Conservation (phyloP, 2,329 filamentous ascomycete genomes). For the Ploettnerulaceae sp. region DNA sequence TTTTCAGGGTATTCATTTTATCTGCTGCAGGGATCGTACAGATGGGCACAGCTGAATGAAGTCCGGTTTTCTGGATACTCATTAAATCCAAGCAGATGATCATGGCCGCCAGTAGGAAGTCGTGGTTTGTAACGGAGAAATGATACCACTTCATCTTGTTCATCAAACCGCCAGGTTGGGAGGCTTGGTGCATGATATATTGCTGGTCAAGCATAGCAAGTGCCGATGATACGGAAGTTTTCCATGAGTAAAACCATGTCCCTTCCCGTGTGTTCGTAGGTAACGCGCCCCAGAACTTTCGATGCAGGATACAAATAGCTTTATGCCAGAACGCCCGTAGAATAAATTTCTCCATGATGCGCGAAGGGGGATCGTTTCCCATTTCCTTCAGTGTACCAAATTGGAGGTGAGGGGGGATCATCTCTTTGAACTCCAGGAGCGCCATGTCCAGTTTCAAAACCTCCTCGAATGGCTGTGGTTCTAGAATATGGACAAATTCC, state of each 20-base stretch:
- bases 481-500: slow-evolving; percentile 46
- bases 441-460: slow-evolving; percentile 45
- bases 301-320: slow-evolving; percentile 49
- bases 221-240: slow-evolving; percentile 46
- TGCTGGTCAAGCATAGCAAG: slow-evolving; percentile 46
- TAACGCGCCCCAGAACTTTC: slow-evolving; percentile 47
- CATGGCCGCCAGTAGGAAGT: slow-evolving; percentile 58
- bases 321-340: slow-evolving; percentile 51
- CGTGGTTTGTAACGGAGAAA: slow-evolving; percentile 52
- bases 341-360: slow-evolving; percentile 49
- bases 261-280: slow-evolving; percentile 29
- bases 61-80: no score
- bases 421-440: slow-evolving; percentile 42
- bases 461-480: slow-evolving; percentile 45
- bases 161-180: slow-evolving; percentile 49
- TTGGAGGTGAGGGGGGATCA: slow-evolving; percentile 45
- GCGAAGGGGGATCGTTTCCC: slow-evolving; percentile 42
- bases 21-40: slow-evolving; percentile 18
- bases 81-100: slow-evolving; percentile 48
- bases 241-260: slow-evolving; percentile 49
- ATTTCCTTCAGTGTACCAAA: slow-evolving; percentile 45
- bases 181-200: slow-evolving; percentile 43
- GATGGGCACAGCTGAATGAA: slow-evolving; percentile 7
- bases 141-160: slow-evolving; percentile 52
- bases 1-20: slow-evolving; percentile 22